Conservation (phyloP, 495 filamentous ascomycete species). For the Penicillium bialowiezense region DNA sequence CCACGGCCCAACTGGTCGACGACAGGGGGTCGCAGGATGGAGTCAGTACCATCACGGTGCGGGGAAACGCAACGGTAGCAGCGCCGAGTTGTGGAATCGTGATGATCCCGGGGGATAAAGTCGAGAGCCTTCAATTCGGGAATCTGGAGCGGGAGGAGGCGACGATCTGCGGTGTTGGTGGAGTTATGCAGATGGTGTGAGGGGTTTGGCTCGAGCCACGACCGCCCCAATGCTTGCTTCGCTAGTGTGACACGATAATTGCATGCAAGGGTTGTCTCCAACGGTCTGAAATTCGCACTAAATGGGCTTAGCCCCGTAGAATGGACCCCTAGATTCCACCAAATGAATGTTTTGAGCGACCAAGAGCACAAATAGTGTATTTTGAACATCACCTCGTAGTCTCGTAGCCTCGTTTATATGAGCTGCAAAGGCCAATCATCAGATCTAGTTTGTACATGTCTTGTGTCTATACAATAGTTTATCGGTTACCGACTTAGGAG, state of each 20-base stretch:
- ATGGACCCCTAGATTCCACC: conserved; percentile 12
- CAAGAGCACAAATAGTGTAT: neutral
- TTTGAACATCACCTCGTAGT: no score
- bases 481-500: neutral
- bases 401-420: neutral
- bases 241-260: neutral
- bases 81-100: conserved; percentile 3
- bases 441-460: neutral
- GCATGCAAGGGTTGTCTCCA: no score
- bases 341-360: neutral
- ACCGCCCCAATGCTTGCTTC: neutral
- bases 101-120: conserved; percentile 3
- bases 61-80: conserved; percentile 28
- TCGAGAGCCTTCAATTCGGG: conserved; percentile 8
- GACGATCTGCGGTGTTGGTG: conserved; percentile 22
- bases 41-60: conserved; percentile 2
- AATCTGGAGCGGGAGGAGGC: conserved; percentile 6
- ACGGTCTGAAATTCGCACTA: no score
- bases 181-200: conserved; percentile 12
- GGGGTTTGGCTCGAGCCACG: neutral
- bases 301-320: no score
- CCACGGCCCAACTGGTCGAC: neutral
- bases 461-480: neutral
- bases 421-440: neutral
- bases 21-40: neutral